A percentile compares a stretch with the other conserved stretches of the same genome.
Evolutionary conservation across 257 asterid genomes (phyloP).

Genomic region (Dorcoceras hygrometricum): DNA sequence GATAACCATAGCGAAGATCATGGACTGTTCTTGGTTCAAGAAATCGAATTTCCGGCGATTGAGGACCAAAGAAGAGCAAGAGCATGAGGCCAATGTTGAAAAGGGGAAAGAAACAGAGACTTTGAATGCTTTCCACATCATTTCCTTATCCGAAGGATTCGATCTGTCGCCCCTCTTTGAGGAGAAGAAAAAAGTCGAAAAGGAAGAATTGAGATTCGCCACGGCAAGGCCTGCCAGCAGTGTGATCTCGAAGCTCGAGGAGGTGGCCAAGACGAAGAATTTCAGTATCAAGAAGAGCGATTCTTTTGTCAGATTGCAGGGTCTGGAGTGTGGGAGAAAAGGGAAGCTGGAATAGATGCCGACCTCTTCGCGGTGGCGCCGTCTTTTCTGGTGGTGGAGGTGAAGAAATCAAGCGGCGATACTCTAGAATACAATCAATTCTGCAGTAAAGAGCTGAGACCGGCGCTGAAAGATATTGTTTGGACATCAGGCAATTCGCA

Average conservation of each 20-base stretch:
- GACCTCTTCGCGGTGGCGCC: constrained; percentile 44
- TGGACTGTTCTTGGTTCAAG: constrained; percentile 49
- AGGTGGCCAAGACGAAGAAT: constrained; percentile 42
- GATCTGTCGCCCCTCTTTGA: constrained; percentile 53
- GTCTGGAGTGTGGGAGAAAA: constrained; percentile 41
- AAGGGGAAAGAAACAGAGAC: constrained; percentile 35
- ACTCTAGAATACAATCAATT: constrained; percentile 50
- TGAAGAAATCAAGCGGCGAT: constrained; percentile 52
- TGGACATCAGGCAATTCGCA: constrained; percentile 40
- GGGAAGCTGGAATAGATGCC: constrained; percentile 56
- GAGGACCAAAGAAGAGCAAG: constrained; percentile 31
- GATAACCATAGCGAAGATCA: constrained; percentile 37
- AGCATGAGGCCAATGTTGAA: constrained; percentile 4
- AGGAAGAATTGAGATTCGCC: constrained; percentile 43
- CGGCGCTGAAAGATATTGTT: constrained; percentile 47
- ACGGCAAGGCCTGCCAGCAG: constrained; percentile 43
- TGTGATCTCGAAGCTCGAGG: constrained; percentile 44
- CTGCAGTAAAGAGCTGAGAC: constrained; percentile 50
- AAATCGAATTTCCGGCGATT: constrained; percentile 29
- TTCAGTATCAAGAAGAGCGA: constrained; percentile 43
- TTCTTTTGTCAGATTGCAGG: constrained; percentile 44
- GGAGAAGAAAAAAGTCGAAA: constrained; percentile 40
- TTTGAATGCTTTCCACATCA: constrained; percentile 51
- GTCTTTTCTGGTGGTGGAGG: constrained; percentile 47
- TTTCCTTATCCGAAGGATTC: constrained; percentile 51